Base-by-base conservation (phyloP, 2,329 filamentous ascomycete genomes). In the Furcasterigmium sp. region DNA sequence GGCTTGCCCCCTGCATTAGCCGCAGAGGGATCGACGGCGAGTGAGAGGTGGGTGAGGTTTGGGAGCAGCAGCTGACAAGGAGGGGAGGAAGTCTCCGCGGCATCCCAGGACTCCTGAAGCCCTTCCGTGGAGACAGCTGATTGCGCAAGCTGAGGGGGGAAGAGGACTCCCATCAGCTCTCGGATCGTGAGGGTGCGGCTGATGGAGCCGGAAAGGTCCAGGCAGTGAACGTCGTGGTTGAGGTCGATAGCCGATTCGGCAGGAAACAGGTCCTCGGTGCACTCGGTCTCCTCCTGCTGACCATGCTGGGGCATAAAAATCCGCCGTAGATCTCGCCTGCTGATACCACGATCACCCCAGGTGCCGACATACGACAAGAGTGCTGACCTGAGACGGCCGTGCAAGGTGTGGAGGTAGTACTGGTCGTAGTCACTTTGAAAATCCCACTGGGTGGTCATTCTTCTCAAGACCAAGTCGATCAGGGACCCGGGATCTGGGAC, bases 1-100 rank as follows among this genome's bases (percentile, higher is more conserved):
- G 13, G 48, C 34, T 23, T 17, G 46, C 32, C 14, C 44, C 43
- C 15, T 15, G 54, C 49, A 8, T 26, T 19, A 7, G 19, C 15
- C 19, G 30, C 13, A 4, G 30, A 41, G 1, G 72, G 69, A 39
- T 64, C 53, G 38, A 78, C 51, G 4, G 78, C 76, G 3, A 84
- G 70, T 2, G 78, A 82, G 8, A 84, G 65, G 49, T 82, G 78
- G 0, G 78, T 82, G 11, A 84, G 64, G 46, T 75, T 75, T 9
- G 78, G 77, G 11, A 26, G 7, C 32, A 83, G 59, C 15, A 81
- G 57, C 30, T 53, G 55, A 2, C 57, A 53, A 14, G 56, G 54
- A 3, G 48, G 47, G 0, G 50, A 46, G 2, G 50, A 37, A 3
- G 53, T 51, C 14, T 66, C 64, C 20, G 61, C 60, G 2, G 61